Base-by-base conservation (phyloP, 1,284 basidiomycete species). In the Ustilago lituana region DNA sequence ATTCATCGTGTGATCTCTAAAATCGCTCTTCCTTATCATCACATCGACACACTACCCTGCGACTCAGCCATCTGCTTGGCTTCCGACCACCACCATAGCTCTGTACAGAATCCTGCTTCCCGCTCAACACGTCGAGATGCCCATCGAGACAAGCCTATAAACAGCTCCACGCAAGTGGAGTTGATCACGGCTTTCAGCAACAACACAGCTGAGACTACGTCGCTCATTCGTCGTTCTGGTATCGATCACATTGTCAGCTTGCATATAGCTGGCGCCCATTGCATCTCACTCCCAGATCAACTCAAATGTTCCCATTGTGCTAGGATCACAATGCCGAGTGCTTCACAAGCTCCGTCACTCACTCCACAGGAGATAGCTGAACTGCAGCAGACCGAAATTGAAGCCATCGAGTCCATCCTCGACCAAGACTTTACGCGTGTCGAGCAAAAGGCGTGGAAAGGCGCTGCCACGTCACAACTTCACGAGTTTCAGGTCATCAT, bases 391-490 rank as follows among this genome's bases (percentile, higher is more conserved):
- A 74, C 70, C 19, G 79, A 81, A 38, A 59, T 78, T 33, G 78
- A 80, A 39, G 79, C 71, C 3, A 68, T 81, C 40, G 39, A 58
- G 23, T 68, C 70, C 27, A 81, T 81, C 22, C 65, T 81, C 33
- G 74, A 73, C 15, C 46, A 62, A 11, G 79, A 81, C 58, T 77
- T 78, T 20, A 17, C 33, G 2, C 56, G 59, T 7, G 50, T 77
- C 33, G 52, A 62, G 47, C 58, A 66, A 22, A 74, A 64, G 31
- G 72, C 74, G 10, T 76, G 72, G 73, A 71, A 74, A 22, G 55
- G 59, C 6, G 63, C 75, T 11, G 33, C 62, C 2, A 20, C 61
- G 0, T 37, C 76, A 3, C 62, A 74, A 19, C 63, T 68, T 4
- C 65, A 74, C 32, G 67, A 72, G 17, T 77, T 74, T 33, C 72